Conservation (phyloP, 305 asterid species). For the Fraxinus albicans region DNA sequence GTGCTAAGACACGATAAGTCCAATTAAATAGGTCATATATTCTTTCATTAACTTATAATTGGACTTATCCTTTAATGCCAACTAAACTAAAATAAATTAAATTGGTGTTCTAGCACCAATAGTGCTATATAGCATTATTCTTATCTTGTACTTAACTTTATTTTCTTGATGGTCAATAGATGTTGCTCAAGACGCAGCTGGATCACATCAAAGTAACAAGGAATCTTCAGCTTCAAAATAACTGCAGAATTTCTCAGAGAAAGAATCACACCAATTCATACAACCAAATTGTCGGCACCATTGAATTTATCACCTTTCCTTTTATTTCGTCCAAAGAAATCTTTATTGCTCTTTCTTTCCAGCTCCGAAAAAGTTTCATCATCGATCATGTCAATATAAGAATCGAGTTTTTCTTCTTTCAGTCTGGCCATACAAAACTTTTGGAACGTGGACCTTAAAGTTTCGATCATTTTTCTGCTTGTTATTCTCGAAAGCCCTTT, state of each 20-base stretch:
- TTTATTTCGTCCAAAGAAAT: slow-evolving; percentile 24
- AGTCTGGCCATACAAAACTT: slow-evolving; percentile 30
- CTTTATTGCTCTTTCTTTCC: slow-evolving; percentile 34
- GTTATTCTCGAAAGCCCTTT: slow-evolving; percentile 31
- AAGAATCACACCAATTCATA: background rate
- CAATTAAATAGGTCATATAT: background rate
- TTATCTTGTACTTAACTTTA: background rate
- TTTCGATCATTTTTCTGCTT: background rate
- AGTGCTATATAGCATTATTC: background rate
- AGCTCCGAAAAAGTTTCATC: slow-evolving; percentile 41
- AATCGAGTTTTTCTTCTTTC: slow-evolving; percentile 22
- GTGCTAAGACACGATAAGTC: background rate
- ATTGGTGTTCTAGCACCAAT: background rate
- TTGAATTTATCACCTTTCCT: slow-evolving; percentile 19
- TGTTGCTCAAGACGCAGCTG: background rate
- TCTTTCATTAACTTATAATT: background rate
- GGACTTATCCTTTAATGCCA: background rate
- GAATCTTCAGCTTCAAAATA: background rate
- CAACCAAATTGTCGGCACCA: background rate
- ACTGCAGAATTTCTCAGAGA: background rate
- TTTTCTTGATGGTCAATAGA: background rate
- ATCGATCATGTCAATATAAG: slow-evolving; percentile 26
- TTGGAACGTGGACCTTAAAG: slow-evolving; percentile 10
- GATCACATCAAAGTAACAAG: background rate
- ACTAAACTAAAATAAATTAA: background rate